Conservation (phyloP, 1,284 basidiomycete species). For the Rhodotorula sp. region DNA sequence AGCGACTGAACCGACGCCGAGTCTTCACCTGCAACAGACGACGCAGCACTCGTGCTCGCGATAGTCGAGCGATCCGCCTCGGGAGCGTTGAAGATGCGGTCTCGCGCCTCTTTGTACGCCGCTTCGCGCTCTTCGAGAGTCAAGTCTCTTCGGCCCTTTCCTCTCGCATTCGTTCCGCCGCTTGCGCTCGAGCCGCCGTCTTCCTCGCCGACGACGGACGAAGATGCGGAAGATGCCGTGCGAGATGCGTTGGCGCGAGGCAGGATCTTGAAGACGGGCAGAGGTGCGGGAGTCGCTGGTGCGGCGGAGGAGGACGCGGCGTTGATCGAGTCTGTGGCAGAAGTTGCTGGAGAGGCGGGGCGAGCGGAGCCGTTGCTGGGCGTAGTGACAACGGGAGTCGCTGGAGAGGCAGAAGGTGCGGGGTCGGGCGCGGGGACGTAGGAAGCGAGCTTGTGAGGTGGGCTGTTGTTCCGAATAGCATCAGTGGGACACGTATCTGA, state of each 20-base stretch:
- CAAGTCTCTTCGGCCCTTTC: conserved; percentile 21
- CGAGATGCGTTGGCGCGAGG: conserved; percentile 25
- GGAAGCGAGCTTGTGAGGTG: conserved; percentile 19
- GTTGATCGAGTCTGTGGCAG: not conserved
- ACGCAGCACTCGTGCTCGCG: conserved; percentile 12
- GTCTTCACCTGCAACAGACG: conserved; percentile 9
- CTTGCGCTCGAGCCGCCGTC: conserved; percentile 16
- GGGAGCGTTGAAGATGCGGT: conserved; percentile 39
- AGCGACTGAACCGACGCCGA: conserved; percentile 1
- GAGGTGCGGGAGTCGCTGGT: conserved; percentile 8
- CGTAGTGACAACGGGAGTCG: not conserved
- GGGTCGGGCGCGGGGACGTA: conserved; percentile 19
- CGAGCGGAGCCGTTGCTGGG: conserved; percentile 1
- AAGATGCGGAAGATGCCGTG: conserved; percentile 25
- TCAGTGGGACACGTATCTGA: not conserved
- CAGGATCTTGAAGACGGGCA: conserved; percentile 37
- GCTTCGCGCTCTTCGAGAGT: conserved; percentile 39
- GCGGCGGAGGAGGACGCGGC: not conserved
- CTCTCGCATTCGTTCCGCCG: not conserved
- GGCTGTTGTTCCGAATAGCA: conserved; percentile 4
- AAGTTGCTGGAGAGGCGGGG: not conserved
- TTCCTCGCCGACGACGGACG: conserved; percentile 30
- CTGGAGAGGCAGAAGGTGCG: not conserved
- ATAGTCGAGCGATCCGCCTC: conserved; percentile 6
- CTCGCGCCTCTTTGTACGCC: conserved; percentile 41